These are phyloP conservation scores for Pisolithus marmoratus DNA, from an alignment of 768 basidiomycete genomes.

Conservation along the genomic window DNA sequence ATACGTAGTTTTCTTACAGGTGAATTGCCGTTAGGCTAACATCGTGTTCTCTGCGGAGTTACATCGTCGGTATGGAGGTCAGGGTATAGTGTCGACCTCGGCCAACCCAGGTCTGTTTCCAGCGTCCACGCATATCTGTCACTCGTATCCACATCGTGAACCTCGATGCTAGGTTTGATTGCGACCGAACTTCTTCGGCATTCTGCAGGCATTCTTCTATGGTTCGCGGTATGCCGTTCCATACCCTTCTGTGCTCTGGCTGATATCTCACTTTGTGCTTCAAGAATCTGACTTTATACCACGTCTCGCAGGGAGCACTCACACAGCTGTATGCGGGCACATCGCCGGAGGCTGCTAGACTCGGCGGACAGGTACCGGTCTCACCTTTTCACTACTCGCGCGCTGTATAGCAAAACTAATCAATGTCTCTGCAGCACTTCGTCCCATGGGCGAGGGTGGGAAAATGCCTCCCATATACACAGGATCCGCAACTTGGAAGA, in stretches of 20 bases:
- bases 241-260: not conserved
- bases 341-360: constrained; percentile 28
- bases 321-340: constrained; percentile 51
- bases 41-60: constrained; percentile 40
- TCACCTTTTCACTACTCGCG: not conserved
- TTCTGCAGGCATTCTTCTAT: not conserved
- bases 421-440: constrained; percentile 30
- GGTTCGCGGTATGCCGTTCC: constrained; percentile 7
- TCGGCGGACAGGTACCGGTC: constrained; percentile 41
- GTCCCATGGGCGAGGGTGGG: constrained; percentile 44
- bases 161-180: constrained; percentile 4
- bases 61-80: constrained; percentile 33
- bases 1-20: not conserved
- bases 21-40: constrained; percentile 31
- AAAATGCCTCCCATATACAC: constrained; percentile 18
- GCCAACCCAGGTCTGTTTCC: constrained; percentile 34
- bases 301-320: constrained; percentile 36
- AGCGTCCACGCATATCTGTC: too few species aligned
- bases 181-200: constrained; percentile 21
- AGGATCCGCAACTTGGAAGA: constrained; percentile 30
- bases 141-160: not conserved
- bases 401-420: not conserved
- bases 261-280: not conserved
- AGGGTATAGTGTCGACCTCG: constrained; percentile 40
- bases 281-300: constrained; percentile 18